Conservation (phyloP, 768 basidiomycete genomes). For the Leccinum subtestaceum region DNA sequence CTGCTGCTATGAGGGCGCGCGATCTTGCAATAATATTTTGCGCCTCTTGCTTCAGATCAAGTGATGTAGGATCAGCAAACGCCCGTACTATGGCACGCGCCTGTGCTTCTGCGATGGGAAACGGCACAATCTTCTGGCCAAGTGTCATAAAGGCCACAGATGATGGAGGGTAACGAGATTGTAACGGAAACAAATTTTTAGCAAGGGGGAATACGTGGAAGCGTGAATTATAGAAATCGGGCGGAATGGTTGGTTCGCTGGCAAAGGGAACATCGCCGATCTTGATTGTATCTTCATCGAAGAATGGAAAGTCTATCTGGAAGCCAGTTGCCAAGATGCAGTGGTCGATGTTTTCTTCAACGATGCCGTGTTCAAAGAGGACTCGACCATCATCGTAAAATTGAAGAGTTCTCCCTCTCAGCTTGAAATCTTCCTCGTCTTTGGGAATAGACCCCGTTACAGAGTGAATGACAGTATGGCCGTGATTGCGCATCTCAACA, state of each 20-base stretch:
- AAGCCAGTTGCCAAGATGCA: constrained; percentile 81
- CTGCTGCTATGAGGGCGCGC: constrained; percentile 35
- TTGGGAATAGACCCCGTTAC: constrained; percentile 35
- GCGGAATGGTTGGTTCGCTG: constrained; percentile 45
- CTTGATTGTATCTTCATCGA: constrained; percentile 38
- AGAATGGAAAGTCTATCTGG: constrained; percentile 61
- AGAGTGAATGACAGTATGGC: constrained; percentile 55
- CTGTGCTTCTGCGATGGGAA: constrained; percentile 80
- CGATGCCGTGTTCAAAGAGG: constrained; percentile 56
- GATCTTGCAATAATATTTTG: constrained; percentile 50
- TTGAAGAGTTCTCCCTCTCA: constrained; percentile 41
- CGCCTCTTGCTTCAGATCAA: constrained; percentile 50
- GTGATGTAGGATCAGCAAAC: constrained; percentile 48
- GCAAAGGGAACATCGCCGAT: constrained; percentile 38
- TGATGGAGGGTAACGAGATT: constrained; percentile 41
- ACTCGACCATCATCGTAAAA: constrained; percentile 47
- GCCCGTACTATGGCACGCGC: constrained; percentile 57
- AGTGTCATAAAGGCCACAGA: constrained; percentile 69
- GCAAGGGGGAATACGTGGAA: constrained; percentile 70
- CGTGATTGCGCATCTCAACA: constrained; percentile 49
- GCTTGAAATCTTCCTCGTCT: constrained; percentile 36
- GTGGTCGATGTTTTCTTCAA: constrained; percentile 53
- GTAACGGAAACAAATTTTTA: constrained; percentile 64
- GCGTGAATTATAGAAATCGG: constrained; percentile 58
- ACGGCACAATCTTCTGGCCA: constrained; percentile 56